Percentiles rank a stretch among this genome's conserved stretches.
These are phyloP conservation scores for Panicum hallii DNA, from an alignment of 202 grass and related monocot genomes.

Conservation along the genomic window DNA sequence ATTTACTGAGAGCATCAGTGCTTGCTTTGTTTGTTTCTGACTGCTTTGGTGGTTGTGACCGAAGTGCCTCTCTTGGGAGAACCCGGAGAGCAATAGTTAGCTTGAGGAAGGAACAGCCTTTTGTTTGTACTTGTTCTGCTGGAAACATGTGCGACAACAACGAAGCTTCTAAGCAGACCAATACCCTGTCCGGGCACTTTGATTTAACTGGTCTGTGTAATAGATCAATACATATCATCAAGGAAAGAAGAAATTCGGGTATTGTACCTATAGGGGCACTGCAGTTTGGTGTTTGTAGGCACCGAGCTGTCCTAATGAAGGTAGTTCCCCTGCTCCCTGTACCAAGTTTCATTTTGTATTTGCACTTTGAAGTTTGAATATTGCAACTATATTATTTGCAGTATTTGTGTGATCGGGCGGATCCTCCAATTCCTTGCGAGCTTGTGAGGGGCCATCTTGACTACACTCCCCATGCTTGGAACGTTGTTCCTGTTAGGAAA, in stretches of 20 bases:
- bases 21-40: constrained; percentile 98
- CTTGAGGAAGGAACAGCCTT: constrained; percentile 88
- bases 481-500: constrained; percentile 86
- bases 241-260: constrained; percentile 83
- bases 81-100: constrained; percentile 74
- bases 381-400: constrained; percentile 50
- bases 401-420: constrained; percentile 93
- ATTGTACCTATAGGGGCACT: constrained; percentile 89
- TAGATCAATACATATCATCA: constrained; percentile 82
- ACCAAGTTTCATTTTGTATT: constrained; percentile 24
- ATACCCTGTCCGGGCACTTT: constrained; percentile 42
- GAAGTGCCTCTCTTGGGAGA: constrained; percentile 74
- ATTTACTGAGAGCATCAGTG: constrained; percentile 81
- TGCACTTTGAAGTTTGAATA: constrained; percentile 24
- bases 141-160: constrained; percentile 51
- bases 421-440: constrained; percentile 96
- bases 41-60: constrained; percentile 96
- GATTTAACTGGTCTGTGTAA: constrained; percentile 70
- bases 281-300: constrained; percentile 93
- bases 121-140: constrained; percentile 86
- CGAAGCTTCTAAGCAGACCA: constrained; percentile 49
- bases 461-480: constrained; percentile 98
- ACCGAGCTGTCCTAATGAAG: constrained; percentile 99
- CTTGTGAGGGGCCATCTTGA: constrained; percentile 97
- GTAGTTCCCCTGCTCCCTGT: constrained; percentile 44